Evolutionary conservation across 768 basidiomycete genomes (phyloP), one percentile per base, ranked within the genome.

Genomic region (Amanita rimosa): DNA sequence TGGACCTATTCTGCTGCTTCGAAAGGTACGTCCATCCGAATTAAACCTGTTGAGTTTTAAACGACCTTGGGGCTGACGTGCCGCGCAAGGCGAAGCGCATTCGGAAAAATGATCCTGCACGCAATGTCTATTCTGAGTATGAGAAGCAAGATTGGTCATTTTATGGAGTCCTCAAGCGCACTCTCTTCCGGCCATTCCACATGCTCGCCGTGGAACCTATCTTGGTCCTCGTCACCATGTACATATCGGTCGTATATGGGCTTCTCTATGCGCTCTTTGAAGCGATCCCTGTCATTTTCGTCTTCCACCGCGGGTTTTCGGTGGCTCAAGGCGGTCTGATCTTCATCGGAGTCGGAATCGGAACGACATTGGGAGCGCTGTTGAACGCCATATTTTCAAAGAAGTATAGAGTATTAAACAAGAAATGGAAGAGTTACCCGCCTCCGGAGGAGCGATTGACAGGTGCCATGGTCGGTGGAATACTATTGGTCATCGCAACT

Each of bases 121-220:
- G 10, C 60, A 54, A 22, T 67, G 69, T 26, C 47, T 81, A 76
- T 46, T 74, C 77, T 0, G 77, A 79, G 53, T 76, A 78, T 49
- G 82, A 85, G 57, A 68, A 67, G 27, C 66, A 72, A 44, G 76
- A 78, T 51, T 77, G 76, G 78, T 72, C 77, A 0, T 21, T 67
- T 6, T 59, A 54, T 24, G 75, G 76, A 13, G 55, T 83, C 43
- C 17, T 80, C 22, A 65, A 74, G 45, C 72, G 80, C 34, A 82
- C 79, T 1, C 55, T 84, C 35, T 70, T 71, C 52, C 69, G 80
- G 1, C 81, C 83, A 0, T 75, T 81, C 62, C 58, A 71, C 46
- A 79, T 85, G 76, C 72, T 85, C 19, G 58, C 67, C 10, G 59
- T 71, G 49, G 84, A 85, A 58, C 79, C 78, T 0, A 81, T 84